Percentiles rank a stretch among this genome's conserved stretches.
phyloP scores from a whole-genome alignment of 2,329 filamentous ascomycete species.

The Penicillium sp. region DNA sequence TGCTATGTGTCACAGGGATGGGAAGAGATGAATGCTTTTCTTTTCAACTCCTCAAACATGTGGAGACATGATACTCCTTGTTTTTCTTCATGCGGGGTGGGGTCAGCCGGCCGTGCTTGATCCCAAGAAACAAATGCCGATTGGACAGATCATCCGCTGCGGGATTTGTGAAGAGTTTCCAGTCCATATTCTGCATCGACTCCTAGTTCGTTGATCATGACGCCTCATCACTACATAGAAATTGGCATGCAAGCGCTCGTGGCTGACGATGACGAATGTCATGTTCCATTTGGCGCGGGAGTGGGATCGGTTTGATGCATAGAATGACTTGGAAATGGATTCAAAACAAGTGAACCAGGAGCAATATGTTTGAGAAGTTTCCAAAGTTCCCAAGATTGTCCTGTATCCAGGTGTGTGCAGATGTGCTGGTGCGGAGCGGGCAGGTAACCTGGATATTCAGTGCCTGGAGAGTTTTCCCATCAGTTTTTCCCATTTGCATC shows the following conservation, averaged over 20 bases:
- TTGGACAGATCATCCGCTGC: background rate
- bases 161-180: background rate
- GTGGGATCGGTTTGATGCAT: background rate
- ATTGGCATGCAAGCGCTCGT: constrained; percentile 6
- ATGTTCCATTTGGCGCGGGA: constrained; percentile 1
- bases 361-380: background rate
- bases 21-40: background rate
- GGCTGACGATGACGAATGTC: constrained; percentile 3
- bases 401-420: too few relatives aligned
- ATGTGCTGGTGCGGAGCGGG: too few relatives aligned
- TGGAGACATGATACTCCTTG: background rate
- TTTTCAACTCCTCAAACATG: background rate
- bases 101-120: background rate
- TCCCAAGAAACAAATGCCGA: background rate
- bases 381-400: too few relatives aligned
- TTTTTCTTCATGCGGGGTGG: background rate
- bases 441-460: too few relatives aligned
- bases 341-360: background rate
- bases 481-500: too few relatives aligned
- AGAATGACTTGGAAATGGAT: background rate
- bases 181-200: background rate
- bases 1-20: constrained; percentile 8
- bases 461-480: too few relatives aligned
- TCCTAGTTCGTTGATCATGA: background rate
- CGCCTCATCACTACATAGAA: background rate